phyloP scores from a whole-genome alignment of 441 rosid species.

The Pelargonium fulgidum region DNA sequence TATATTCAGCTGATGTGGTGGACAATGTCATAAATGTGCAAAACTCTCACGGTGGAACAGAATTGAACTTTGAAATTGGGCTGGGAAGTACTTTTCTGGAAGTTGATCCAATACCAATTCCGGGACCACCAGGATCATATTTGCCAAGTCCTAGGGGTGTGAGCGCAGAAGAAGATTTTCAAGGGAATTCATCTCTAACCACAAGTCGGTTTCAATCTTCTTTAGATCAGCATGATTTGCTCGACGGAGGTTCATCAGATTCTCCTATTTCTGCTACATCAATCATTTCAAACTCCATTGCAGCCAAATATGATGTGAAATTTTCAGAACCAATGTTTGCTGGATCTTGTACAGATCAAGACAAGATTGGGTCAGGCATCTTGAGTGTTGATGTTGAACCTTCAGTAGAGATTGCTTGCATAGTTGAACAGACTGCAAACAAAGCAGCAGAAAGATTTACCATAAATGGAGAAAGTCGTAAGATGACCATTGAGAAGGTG shows the following conservation, averaged over 20 bases:
- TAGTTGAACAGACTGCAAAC: constrained; percentile 27
- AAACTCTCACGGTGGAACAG: constrained; percentile 28
- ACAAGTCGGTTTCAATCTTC: constrained; percentile 69
- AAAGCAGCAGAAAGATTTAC: constrained; percentile 25
- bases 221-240: constrained; percentile 52
- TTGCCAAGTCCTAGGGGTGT: constrained; percentile 85
- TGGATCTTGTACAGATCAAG: constrained; percentile 30
- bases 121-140: constrained; percentile 96
- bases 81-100: constrained; percentile 50
- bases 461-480: constrained; percentile 30
- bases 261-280: constrained; percentile 71
- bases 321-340: constrained; percentile 32
- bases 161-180: constrained; percentile 68
- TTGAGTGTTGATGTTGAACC: constrained; percentile 28
- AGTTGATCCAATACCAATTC: constrained; percentile 90
- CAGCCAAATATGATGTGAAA: constrained; percentile 32
- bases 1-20: constrained; percentile 51
- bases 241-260: constrained; percentile 59
- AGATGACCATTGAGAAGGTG: constrained; percentile 41
- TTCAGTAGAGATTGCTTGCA: constrained; percentile 29
- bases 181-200: constrained; percentile 71
- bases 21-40: constrained; percentile 31
- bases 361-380: constrained; percentile 33
- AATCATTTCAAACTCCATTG: constrained; percentile 52
- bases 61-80: constrained; percentile 39